Percentiles rank a stretch among this genome's conserved stretches.
phyloP scores from a whole-genome alignment of 805 yeast species.

The Naumovozyma baii region DNA sequence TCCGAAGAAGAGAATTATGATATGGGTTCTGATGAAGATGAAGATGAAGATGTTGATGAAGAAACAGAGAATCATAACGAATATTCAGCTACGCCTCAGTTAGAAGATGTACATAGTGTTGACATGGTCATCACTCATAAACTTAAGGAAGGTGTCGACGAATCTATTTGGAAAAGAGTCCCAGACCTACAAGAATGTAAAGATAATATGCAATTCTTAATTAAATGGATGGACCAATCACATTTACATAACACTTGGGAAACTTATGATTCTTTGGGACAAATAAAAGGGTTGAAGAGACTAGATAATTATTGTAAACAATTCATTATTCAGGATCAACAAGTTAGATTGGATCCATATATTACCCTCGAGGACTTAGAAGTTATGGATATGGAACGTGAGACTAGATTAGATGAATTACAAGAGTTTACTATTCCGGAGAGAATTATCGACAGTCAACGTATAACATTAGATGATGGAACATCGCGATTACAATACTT shows the following conservation, averaged over 20 bases:
- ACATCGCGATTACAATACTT: conserved; percentile 65
- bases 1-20: conserved; percentile 20
- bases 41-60: conserved; percentile 17
- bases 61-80: conserved; percentile 15
- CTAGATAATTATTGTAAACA: conserved; percentile 86
- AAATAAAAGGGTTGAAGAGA: conserved; percentile 65
- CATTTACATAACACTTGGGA: conserved; percentile 97
- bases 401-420: conserved; percentile 71
- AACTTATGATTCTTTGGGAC: conserved; percentile 42
- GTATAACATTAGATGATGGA: conserved; percentile 47
- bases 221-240: conserved; percentile 82
- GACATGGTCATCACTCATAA: conserved; percentile 25
- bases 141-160: conserved; percentile 18
- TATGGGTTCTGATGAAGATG: conserved; percentile 25
- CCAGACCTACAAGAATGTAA: conserved; percentile 45
- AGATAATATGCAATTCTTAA: conserved; percentile 46
- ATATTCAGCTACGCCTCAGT: conserved; percentile 27
- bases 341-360: conserved; percentile 65
- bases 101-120: conserved; percentile 27
- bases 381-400: conserved; percentile 84
- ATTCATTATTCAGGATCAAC: conserved; percentile 60
- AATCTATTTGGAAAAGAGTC: conserved; percentile 24
- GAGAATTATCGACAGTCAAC: conserved; percentile 77
- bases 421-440: conserved; percentile 81
- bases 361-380: conserved; percentile 90